Evolutionary conservation across 768 basidiomycete species (phyloP).

Genomic region (Trametes cubensis): DNA sequence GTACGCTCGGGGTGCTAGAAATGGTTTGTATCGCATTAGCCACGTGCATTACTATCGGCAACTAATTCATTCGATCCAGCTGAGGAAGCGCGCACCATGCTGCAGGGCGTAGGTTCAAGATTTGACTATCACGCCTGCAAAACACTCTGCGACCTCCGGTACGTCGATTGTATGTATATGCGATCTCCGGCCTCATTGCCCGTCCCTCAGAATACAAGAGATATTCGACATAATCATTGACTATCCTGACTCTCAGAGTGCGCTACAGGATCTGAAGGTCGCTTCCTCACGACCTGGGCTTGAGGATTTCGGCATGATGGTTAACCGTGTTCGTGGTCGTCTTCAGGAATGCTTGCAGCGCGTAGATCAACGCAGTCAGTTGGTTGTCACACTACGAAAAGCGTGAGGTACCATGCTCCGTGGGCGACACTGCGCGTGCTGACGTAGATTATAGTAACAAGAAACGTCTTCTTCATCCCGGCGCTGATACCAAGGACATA

Average conservation of each 20-base stretch:
- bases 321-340: constrained; percentile 9
- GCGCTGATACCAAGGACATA: constrained; percentile 92
- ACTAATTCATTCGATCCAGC: constrained; percentile 39
- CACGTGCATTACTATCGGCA: too few relatives aligned
- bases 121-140: constrained; percentile 95
- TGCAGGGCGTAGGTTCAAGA: constrained; percentile 76
- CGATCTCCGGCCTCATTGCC: not conserved
- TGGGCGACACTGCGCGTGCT: not conserved
- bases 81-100: constrained; percentile 70
- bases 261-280: constrained; percentile 85
- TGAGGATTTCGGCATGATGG: not conserved
- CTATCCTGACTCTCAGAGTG: constrained; percentile 84
- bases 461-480: constrained; percentile 90
- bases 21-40: constrained; percentile 41
- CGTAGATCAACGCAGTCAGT: constrained; percentile 74
- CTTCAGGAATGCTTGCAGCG: constrained; percentile 74
- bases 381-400: constrained; percentile 78
- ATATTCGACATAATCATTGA: constrained; percentile 97
- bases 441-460: constrained; percentile 57
- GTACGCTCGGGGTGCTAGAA: constrained; percentile 69
- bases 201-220: constrained; percentile 59
- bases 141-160: constrained; percentile 86
- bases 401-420: constrained; percentile 52
- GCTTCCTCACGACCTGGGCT: constrained; percentile 4
- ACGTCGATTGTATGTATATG: constrained; percentile 22